Evolutionary conservation across 2,329 filamentous ascomycete species (phyloP).

Genomic region (Venturiaceae sp.): DNA sequence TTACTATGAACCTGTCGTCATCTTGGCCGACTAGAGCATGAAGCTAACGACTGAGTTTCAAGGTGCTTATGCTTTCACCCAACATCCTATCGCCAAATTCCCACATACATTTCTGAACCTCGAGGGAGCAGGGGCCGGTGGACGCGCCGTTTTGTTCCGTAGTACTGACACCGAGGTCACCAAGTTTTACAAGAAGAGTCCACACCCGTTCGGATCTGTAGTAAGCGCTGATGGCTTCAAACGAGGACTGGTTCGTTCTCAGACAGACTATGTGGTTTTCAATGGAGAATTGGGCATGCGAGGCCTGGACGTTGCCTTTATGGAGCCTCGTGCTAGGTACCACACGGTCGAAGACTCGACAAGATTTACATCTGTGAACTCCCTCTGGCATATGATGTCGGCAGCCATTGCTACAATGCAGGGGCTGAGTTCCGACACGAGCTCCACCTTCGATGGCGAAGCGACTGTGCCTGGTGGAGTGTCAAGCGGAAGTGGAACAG

Average conservation of each 20-base stretch:
- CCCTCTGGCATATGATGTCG: conserved; percentile 92
- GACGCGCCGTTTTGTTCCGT: conserved; percentile 77
- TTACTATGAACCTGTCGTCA: too few species aligned
- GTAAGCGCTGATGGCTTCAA: conserved; percentile 79
- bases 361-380: conserved; percentile 60
- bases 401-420: conserved; percentile 66
- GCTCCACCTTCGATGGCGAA: conserved; percentile 55
- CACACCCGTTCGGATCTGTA: conserved; percentile 75
- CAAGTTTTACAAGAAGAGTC: conserved; percentile 59
- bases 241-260: conserved; percentile 65
- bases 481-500: conserved; percentile 54
- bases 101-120: conserved; percentile 87
- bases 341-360: conserved; percentile 86
- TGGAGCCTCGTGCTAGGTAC: conserved; percentile 74
- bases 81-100: conserved; percentile 71
- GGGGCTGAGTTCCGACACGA: conserved; percentile 58
- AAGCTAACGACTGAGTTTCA: neutral
- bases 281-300: conserved; percentile 68
- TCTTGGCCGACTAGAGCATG: neutral
- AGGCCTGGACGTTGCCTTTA: conserved; percentile 88
- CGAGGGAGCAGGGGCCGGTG: conserved; percentile 88
- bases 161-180: conserved; percentile 82
- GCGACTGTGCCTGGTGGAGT: conserved; percentile 50
- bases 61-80: conserved; percentile 65
- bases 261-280: conserved; percentile 86